These are phyloP conservation scores for Fusarium protoensiforme DNA, from an alignment of 2,329 filamentous ascomycete species.

Conservation along the genomic window DNA sequence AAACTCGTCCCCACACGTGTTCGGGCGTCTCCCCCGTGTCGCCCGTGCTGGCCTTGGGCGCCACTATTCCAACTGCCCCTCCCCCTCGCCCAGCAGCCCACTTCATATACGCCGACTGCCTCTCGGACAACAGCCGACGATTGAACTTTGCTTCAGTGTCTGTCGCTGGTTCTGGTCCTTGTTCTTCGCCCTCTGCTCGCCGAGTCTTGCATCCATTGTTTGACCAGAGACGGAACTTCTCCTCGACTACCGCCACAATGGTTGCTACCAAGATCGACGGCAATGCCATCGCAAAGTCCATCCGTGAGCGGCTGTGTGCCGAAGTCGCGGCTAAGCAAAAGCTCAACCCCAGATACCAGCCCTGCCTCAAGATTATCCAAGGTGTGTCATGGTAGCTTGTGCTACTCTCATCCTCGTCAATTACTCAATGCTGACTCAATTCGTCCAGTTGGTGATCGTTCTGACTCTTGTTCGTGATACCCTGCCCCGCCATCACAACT, in stretches of 20 bases:
- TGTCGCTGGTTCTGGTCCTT: constrained; percentile 25
- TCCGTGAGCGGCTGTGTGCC: constrained; percentile 81
- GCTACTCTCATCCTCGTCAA: constrained; percentile 7
- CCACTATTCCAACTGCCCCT: constrained; percentile 39
- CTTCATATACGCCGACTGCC: constrained; percentile 33
- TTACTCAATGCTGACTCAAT: constrained; percentile 35
- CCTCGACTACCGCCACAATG: constrained; percentile 73
- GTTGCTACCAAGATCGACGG: constrained; percentile 93
- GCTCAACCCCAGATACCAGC: constrained; percentile 87
- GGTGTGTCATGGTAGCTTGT: constrained; percentile 65
- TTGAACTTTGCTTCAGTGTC: constrained; percentile 28
- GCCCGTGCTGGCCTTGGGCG: constrained; percentile 27
- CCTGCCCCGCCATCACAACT: constrained; percentile 33
- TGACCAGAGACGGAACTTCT: constrained; percentile 49
- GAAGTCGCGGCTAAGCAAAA: constrained; percentile 87
- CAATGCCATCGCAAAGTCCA: constrained; percentile 91
- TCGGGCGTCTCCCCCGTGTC: constrained; percentile 41
- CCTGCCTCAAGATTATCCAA: constrained; percentile 94
- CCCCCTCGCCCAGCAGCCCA: constrained; percentile 32
- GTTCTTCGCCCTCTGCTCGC: constrained; percentile 8
- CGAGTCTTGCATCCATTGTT: constrained; percentile 8
- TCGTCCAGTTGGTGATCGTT: constrained; percentile 82
- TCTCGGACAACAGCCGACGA: constrained; percentile 19
- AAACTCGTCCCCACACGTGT: constrained; percentile 27
- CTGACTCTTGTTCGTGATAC: constrained; percentile 79